Percentiles rank a stretch among this genome's conserved stretches.
Evolutionary conservation across 2,329 filamentous ascomycete species (phyloP).

Genomic region (Trichoderma sp.): DNA sequence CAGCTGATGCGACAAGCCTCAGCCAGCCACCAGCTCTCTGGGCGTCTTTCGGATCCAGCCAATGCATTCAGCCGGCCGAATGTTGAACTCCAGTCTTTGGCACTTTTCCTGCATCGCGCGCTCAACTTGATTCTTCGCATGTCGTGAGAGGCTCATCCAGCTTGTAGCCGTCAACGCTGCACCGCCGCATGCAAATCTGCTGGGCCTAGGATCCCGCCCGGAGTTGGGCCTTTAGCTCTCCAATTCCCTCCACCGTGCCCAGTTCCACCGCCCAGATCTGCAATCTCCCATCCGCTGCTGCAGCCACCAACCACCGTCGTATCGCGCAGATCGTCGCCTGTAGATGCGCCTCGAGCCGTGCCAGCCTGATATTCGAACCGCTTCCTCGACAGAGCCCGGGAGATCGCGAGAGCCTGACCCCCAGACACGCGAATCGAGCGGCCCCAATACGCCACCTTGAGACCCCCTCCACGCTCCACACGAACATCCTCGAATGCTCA

Average conservation of each 20-base stretch:
- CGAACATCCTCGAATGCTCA: slow-evolving; percentile 41
- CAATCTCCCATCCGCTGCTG: slow-evolving; percentile 3
- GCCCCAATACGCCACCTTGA: slow-evolving; percentile 6
- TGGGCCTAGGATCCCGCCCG: slow-evolving; percentile 3
- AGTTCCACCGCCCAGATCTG: slow-evolving; percentile 22
- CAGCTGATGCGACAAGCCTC: not conserved
- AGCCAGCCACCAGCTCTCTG: slow-evolving; percentile 9
- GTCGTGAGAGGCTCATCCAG: slow-evolving; percentile 2
- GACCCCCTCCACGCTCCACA: not conserved
- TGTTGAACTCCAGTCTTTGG: not conserved
- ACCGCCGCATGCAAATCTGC: slow-evolving; percentile 4
- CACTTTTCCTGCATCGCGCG: not conserved
- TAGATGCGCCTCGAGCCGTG: slow-evolving; percentile 17
- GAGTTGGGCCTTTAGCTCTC: slow-evolving; percentile 8
- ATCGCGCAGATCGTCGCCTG: not conserved
- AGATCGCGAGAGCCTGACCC: not conserved
- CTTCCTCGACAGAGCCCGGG: not conserved
- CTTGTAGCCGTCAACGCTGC: slow-evolving; percentile 10
- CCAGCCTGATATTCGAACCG: not conserved
- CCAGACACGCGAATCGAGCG: not conserved
- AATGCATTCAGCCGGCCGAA: not conserved
- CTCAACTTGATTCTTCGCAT: slow-evolving; percentile 12
- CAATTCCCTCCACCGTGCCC: slow-evolving; percentile 3
- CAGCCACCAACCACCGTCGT: slow-evolving; percentile 2
- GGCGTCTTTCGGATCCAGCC: not conserved